Evolutionary conservation across 2,329 filamentous ascomycete species (phyloP).

Genomic region (Arthrobotrys musiformis): DNA sequence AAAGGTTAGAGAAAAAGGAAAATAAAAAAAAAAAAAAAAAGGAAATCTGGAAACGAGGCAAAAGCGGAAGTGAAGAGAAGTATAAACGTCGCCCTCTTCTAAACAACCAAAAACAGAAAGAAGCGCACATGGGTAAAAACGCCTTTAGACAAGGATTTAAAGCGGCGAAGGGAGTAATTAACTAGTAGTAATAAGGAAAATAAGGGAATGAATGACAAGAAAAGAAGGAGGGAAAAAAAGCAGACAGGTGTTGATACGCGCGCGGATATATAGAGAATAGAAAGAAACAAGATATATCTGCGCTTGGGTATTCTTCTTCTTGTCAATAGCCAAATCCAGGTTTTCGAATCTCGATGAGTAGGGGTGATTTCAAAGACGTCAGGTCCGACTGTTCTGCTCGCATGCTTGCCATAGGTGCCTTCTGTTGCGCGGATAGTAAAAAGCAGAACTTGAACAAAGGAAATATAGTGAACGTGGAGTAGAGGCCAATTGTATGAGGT

Average conservation of each 20-base stretch:
- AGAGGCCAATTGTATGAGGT: slow-evolving; percentile 3
- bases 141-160: not conserved
- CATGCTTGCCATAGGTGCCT: slow-evolving; percentile 1
- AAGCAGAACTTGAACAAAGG: slow-evolving; percentile 38
- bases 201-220: not conserved
- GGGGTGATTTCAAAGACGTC: not conserved
- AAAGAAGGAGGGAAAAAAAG: not conserved
- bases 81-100: not conserved
- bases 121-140: not conserved
- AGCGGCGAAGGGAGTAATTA: too few species aligned
- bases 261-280: not conserved
- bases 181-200: too few species aligned
- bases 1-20: not conserved
- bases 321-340: not conserved
- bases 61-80: not conserved
- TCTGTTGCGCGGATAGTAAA: slow-evolving; percentile 18
- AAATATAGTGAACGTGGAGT: slow-evolving; percentile 37
- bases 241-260: not conserved
- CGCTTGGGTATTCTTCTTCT: not conserved
- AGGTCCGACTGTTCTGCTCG: not conserved
- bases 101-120: too few species aligned
- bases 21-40: not conserved
- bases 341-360: not conserved
- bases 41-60: not conserved
- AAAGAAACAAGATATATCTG: not conserved